Evolutionary conservation across 805 yeast species (phyloP).

Genomic region (Myxozyma vanderwaltii): DNA sequence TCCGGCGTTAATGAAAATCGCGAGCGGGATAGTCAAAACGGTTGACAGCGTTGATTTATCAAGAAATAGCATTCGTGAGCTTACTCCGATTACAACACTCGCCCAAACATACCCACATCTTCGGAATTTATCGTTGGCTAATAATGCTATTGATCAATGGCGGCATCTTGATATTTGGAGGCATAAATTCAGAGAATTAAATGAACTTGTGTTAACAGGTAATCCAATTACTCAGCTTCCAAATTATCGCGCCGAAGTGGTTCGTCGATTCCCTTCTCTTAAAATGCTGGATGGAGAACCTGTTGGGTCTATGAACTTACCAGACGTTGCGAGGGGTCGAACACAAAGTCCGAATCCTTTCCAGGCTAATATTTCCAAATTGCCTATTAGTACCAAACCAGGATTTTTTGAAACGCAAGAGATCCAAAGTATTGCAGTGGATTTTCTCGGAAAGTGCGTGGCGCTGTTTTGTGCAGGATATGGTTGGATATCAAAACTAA

Average conservation of each 20-base stretch:
- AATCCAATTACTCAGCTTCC: slow-evolving; percentile 60
- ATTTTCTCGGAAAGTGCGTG: slow-evolving; percentile 56
- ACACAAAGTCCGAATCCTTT: slow-evolving; percentile 14
- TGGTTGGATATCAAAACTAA: not conserved
- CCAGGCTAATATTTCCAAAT: slow-evolving; percentile 25
- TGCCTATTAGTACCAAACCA: slow-evolving; percentile 50
- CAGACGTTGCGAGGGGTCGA: slow-evolving; percentile 4
- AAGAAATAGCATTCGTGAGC: slow-evolving; percentile 64
- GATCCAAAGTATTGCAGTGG: slow-evolving; percentile 69
- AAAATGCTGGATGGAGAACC: slow-evolving; percentile 74
- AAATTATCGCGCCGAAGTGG: slow-evolving; percentile 59
- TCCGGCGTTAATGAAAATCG: slow-evolving; percentile 61
- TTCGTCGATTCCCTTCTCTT: slow-evolving; percentile 76
- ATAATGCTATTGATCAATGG: slow-evolving; percentile 65
- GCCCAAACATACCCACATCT: slow-evolving; percentile 75
- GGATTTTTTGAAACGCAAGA: slow-evolving; percentile 81
- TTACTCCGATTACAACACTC: slow-evolving; percentile 60
- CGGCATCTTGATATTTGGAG: slow-evolving; percentile 72
- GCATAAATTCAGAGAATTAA: slow-evolving; percentile 67
- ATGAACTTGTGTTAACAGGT: slow-evolving; percentile 76
- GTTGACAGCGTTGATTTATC: slow-evolving; percentile 51
- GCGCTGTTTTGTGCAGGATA: too few species aligned
- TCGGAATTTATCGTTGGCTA: slow-evolving; percentile 75
- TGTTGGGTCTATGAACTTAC: slow-evolving; percentile 61
- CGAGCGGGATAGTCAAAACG: slow-evolving; percentile 9